Evolutionary conservation across 2,329 filamentous ascomycete genomes (phyloP), one percentile per base, ranked within the genome.

Genomic region (Zymoseptoria crescenta): DNA sequence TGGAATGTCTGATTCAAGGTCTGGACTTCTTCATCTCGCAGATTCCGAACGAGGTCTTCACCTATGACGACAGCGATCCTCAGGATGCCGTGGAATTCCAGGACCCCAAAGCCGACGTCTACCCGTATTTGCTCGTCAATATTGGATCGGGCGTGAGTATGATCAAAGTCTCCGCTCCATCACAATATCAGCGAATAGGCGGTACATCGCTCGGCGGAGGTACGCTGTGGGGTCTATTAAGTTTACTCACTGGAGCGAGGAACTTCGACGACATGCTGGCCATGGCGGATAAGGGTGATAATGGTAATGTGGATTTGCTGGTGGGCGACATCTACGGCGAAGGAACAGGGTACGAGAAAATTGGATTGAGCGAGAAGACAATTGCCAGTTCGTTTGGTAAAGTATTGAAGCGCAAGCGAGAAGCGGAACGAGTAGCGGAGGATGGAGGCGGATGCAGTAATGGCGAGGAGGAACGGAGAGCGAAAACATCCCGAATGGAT

Each of bases 1-100:
- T 99, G 94, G 91, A 96, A 74, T 99, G 94, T 72, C 78, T 99
- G 59, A 99, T 99, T 64, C 62, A 67, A 91, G 91, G 93, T 10
- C 85, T 99, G 50, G 94, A 99, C 73, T 99, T 97, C 78, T 97
- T 99, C 80, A 97, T 97, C 71, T 96, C 91, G 65, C 92, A 97
- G 73, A 97, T 99, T 60, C 94, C 94, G 20, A 86, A 88, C 67
- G 94, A 99, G 76, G 93, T 99, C 57, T 99, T 99, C 71, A 96
- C 91, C 20, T 97, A 97, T 75, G 92, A 88, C 72, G 93, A 96
- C 73, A 83, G 84, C 13, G 67, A 77, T 59, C 69, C 74, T 35
- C 87, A 94, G 10, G 68, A 70, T 67, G 91, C 92, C 4, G 96
- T 96, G 88, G 83, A 89, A 69, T 97, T 96, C 72, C 84, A 90